Conservation (phyloP, 2,329 filamentous ascomycete species). For the Ophiostoma novo-ulmi region DNA sequence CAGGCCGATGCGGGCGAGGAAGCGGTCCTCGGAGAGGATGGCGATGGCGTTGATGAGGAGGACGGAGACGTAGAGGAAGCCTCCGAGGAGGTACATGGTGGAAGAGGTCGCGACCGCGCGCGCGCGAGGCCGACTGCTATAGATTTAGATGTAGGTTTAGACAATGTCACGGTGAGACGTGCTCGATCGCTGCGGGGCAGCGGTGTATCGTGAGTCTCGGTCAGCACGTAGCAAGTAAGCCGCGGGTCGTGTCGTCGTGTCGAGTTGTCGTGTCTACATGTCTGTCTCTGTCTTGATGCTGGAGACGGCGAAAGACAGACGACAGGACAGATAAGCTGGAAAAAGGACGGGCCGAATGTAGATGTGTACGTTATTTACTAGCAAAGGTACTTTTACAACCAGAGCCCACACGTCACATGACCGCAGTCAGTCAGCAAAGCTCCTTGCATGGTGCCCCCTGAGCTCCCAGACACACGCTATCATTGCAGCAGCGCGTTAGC, state of each 20-base stretch:
- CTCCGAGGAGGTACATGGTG: slow-evolving; percentile 10
- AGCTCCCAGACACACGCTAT: neutral
- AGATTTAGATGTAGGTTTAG: no score
- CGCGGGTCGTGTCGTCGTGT: neutral
- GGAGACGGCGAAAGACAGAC: neutral
- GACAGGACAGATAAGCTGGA: slow-evolving; percentile 5
- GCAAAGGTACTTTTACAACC: neutral
- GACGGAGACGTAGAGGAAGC: slow-evolving; percentile 58
- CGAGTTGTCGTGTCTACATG: neutral
- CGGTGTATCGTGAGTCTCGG: no score
- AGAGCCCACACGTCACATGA: neutral
- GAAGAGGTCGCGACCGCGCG: neutral
- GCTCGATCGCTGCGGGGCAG: no score
- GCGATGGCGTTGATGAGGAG: slow-evolving; percentile 92
- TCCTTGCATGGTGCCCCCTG: neutral
- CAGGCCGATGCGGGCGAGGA: slow-evolving; percentile 85
- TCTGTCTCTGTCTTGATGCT: slow-evolving; percentile 6
- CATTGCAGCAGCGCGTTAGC: neutral
- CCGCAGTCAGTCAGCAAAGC: neutral
- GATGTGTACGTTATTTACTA: neutral
- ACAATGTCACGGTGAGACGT: no score
- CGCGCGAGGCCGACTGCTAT: neutral
- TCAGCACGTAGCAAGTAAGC: no score
- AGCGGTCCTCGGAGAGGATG: slow-evolving; percentile 89
- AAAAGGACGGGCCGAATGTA: slow-evolving; percentile 6